Percentiles rank a stretch among this genome's conserved stretches.
Evolutionary conservation across 805 yeast genomes (phyloP).

Genomic region (Sugiyamaella valdiviana): DNA sequence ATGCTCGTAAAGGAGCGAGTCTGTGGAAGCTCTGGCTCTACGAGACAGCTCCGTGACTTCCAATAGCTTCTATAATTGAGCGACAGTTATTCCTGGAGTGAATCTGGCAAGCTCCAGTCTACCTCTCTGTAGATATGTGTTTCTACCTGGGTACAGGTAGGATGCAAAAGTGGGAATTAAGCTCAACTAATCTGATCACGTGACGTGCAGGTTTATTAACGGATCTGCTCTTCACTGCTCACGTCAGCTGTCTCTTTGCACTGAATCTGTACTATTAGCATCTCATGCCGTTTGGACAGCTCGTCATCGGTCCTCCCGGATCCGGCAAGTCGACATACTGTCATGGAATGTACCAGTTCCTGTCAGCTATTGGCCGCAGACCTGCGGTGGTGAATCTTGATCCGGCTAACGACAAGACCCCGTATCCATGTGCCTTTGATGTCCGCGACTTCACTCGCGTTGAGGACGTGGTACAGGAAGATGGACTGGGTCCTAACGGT

Average conservation of each 20-base stretch:
- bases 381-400: conserved; percentile 82
- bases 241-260: background rate
- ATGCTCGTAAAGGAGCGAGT: too few relatives aligned
- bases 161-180: too few relatives aligned
- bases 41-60: too few relatives aligned
- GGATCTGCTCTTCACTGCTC: too few relatives aligned
- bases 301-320: conserved; percentile 97
- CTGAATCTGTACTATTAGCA: background rate
- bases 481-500: conserved; percentile 79
- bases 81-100: too few relatives aligned
- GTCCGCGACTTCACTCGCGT: conserved; percentile 69
- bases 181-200: too few relatives aligned
- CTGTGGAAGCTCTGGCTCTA: too few relatives aligned
- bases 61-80: too few relatives aligned
- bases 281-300: conserved; percentile 58
- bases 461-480: conserved; percentile 71
- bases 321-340: conserved; percentile 95
- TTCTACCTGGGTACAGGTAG: too few relatives aligned
- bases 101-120: too few relatives aligned
- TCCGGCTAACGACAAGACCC: conserved; percentile 75
- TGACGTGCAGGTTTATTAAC: background rate
- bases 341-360: conserved; percentile 82
- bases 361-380: conserved; percentile 89
- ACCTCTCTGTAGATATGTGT: too few relatives aligned
- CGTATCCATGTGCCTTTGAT: conserved; percentile 70